Evolutionary conservation across 176 grass and related monocot genomes (phyloP).

Genomic region (Puya raimondii): DNA sequence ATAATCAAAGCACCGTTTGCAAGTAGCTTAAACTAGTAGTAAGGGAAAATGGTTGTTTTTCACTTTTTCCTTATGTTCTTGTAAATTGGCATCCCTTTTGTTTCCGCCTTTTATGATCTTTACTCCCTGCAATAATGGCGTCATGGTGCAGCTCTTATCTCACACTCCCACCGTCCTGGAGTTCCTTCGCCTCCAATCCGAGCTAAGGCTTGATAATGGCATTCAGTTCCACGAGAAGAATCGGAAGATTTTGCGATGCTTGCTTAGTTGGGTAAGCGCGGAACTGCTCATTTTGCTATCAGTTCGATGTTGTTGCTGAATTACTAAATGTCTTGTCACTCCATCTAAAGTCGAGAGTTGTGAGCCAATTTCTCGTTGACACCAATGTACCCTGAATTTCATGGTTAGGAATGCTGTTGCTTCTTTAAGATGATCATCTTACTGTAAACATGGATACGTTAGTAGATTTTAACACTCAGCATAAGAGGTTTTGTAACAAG

Average conservation of each 20-base stretch:
- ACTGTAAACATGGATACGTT: no score
- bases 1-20: no score
- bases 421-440: no score
- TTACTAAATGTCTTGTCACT: no score
- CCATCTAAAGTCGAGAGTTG: no score
- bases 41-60: background rate
- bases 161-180: conserved; percentile 65
- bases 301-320: no score
- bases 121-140: background rate
- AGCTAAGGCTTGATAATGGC: conserved; percentile 37
- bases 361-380: no score
- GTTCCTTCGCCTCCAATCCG: conserved; percentile 58
- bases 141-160: conserved; percentile 46
- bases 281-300: background rate
- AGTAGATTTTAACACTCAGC: no score
- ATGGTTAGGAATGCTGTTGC: no score
- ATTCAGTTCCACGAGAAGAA: conserved; percentile 44
- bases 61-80: background rate
- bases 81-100: background rate
- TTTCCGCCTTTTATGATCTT: background rate
- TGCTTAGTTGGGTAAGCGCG: conserved; percentile 76
- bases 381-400: no score
- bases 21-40: no score
- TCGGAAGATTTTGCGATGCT: conserved; percentile 60
- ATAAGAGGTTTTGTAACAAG: no score